Evolutionary conservation across 129 eudicot species (phyloP).

Genomic region (Deinandra increscens): DNA sequence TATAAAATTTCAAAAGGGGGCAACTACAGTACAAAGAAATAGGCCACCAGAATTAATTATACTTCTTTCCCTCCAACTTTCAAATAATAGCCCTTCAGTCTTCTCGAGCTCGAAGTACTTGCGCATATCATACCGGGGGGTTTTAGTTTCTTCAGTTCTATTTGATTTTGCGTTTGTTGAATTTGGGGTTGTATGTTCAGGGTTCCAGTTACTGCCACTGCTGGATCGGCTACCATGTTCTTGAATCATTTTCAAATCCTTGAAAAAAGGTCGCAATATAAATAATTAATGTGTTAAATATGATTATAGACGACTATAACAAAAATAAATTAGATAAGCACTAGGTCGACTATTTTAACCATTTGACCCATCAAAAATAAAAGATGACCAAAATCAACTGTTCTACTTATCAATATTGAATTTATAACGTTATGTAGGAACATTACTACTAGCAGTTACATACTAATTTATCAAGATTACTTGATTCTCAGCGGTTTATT

Average conservation of each 20-base stretch:
- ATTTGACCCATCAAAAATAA: too few relatives aligned
- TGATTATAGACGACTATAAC: too few relatives aligned
- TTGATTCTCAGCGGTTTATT: background rate
- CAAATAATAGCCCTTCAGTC: slow-evolving; percentile 54
- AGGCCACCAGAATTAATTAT: slow-evolving; percentile 56
- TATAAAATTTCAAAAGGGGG: slow-evolving; percentile 8
- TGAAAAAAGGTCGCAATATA: background rate
- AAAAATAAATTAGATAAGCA: too few relatives aligned
- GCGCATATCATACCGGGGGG: slow-evolving; percentile 40
- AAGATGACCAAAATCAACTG: too few relatives aligned
- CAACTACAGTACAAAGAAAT: slow-evolving; percentile 43
- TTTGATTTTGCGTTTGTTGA: slow-evolving; percentile 28
- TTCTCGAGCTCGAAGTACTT: slow-evolving; percentile 42
- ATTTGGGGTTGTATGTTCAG: slow-evolving; percentile 33
- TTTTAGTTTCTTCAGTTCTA: slow-evolving; percentile 19
- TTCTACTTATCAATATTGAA: background rate
- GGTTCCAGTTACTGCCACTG: slow-evolving; percentile 71
- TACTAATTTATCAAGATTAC: too few relatives aligned
- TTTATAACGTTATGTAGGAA: background rate
- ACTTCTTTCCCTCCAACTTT: slow-evolving; percentile 50
- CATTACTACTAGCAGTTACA: background rate
- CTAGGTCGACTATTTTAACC: background rate
- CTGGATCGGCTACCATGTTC: slow-evolving; percentile 50
- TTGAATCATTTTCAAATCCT: slow-evolving; percentile 37
- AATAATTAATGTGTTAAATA: too few relatives aligned